Percentiles rank a stretch among this genome's conserved stretches.
Evolutionary conservation across 441 rosid genomes (phyloP).

Genomic region (Cnidoscolus chayamansa): DNA sequence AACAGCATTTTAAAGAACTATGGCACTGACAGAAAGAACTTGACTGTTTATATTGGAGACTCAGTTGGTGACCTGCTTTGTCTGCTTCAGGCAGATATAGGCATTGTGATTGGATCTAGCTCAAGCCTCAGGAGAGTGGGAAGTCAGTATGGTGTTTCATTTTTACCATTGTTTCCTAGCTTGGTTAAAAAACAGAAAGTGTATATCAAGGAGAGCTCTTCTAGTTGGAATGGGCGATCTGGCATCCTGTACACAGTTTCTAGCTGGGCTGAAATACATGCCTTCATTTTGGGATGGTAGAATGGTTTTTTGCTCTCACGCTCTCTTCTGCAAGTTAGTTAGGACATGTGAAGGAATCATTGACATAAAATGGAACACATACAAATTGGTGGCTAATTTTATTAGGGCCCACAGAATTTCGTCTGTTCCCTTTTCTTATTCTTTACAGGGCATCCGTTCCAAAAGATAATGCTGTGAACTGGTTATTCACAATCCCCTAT

Average conservation of each 20-base stretch:
- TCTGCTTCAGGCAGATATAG: constrained; percentile 85
- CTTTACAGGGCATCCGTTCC: constrained; percentile 27
- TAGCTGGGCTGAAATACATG: constrained; percentile 91
- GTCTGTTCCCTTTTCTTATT: constrained; percentile 13
- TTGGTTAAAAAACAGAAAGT: constrained; percentile 70
- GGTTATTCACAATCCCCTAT: constrained; percentile 13
- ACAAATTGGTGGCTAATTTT: constrained; percentile 50
- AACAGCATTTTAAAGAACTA: constrained; percentile 40
- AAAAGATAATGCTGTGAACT: constrained; percentile 26
- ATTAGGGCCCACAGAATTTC: constrained; percentile 38
- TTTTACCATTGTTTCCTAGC: constrained; percentile 65
- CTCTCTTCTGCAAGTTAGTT: constrained; percentile 24
- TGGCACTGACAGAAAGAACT: constrained; percentile 36
- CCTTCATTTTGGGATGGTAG: constrained; percentile 88
- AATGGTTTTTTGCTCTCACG: constrained; percentile 18
- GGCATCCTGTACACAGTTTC: constrained; percentile 80
- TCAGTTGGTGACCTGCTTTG: constrained; percentile 85
- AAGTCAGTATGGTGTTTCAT: constrained; percentile 71
- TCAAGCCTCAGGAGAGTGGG: constrained; percentile 79
- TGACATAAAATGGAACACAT: constrained; percentile 35
- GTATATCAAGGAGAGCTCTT: constrained; percentile 39
- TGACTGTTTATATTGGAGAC: constrained; percentile 77
- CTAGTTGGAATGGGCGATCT: constrained; percentile 58
- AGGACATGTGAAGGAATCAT: constrained; percentile 35
- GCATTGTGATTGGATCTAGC: constrained; percentile 80